Base-by-base conservation (phyloP, 1,284 basidiomycete genomes). In the Tilletia indica region DNA sequence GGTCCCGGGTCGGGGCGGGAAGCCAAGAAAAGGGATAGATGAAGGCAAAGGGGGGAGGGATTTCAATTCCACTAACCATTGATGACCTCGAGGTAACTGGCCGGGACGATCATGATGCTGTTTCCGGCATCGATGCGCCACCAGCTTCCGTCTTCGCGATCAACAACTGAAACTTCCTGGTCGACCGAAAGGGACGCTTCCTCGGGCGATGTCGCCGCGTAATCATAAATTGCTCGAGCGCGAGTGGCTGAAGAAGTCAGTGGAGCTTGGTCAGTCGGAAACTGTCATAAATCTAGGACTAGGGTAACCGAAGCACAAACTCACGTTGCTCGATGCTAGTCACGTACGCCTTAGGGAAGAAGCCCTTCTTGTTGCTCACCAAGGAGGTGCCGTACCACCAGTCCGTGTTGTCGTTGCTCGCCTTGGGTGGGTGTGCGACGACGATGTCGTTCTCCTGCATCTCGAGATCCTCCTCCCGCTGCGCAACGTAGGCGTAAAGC, bases 311-410 rank as follows among this genome's bases (percentile, higher is more conserved):
- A 12, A 61, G 19, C 19, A 61, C 8, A 31, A n/a, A 71, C 70
- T 71, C 69, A 70, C 69, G 70, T 38, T 70, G 31, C 38, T 58
- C 51, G 19, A 70, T 61, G 54, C 51, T 64, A 31, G 64, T 67
- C 6, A 83, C 76, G 81, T 97, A 99, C 0, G 91, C 90, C 82
- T 91, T 91, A 0, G 97, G 97, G 89, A 98, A 93, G 86, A 94
- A 90, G 1, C 96, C 96, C 64, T 89, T 88, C 80, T 88, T 89
- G 19, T 91, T 89, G 54, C 88, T 89, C 61, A 87, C 88, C 21
- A 91, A 85, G 11, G 89, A 83, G n/a, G 87, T 91, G 51, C 94
- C 96, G 83, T 92, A 93, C 92, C 94, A 95, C 96, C 97, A 99
- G 14, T 87, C 86, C 3, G 73, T 73, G 58, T 85, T 85, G 21